These are phyloP conservation scores for Trichoderma afroharzianum DNA, from an alignment of 2,329 filamentous ascomycete genomes.

Conservation along the genomic window DNA sequence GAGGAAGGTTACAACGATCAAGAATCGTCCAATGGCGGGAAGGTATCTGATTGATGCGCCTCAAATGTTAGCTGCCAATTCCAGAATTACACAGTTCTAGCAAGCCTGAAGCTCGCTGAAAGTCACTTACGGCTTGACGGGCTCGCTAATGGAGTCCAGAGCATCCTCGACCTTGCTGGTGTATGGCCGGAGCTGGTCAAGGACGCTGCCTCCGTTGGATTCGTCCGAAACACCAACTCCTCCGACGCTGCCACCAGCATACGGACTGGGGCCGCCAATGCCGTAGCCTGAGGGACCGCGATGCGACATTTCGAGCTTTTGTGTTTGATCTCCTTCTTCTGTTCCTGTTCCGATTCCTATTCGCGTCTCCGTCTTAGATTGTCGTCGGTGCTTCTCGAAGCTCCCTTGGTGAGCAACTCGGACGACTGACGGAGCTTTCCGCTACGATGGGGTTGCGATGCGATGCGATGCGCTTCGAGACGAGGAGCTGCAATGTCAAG, in stretches of 20 bases:
- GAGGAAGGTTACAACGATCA: constrained; percentile 97
- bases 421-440: neutral
- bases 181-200: constrained; percentile 88
- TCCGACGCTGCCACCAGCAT: constrained; percentile 55
- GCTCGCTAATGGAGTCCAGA: constrained; percentile 82
- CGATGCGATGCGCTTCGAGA: constrained; percentile 6
- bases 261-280: constrained; percentile 66
- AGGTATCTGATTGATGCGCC: constrained; percentile 62
- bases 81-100: too few species aligned
- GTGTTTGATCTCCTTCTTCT: neutral
- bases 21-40: constrained; percentile 89
- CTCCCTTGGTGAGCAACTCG: neutral
- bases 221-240: constrained; percentile 42
- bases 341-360: neutral
- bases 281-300: constrained; percentile 77
- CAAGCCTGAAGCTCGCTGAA: neutral
- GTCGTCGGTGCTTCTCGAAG: neutral
- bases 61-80: neutral
- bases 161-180: constrained; percentile 98
- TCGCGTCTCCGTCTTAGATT: neutral
- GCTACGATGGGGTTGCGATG: neutral
- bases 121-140: constrained; percentile 76
- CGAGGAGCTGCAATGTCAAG: neutral
- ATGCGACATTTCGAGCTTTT: constrained; percentile 35
- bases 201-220: constrained; percentile 50